Conservation (phyloP, 441 rosid species). For the Aleurites moluccanus region DNA sequence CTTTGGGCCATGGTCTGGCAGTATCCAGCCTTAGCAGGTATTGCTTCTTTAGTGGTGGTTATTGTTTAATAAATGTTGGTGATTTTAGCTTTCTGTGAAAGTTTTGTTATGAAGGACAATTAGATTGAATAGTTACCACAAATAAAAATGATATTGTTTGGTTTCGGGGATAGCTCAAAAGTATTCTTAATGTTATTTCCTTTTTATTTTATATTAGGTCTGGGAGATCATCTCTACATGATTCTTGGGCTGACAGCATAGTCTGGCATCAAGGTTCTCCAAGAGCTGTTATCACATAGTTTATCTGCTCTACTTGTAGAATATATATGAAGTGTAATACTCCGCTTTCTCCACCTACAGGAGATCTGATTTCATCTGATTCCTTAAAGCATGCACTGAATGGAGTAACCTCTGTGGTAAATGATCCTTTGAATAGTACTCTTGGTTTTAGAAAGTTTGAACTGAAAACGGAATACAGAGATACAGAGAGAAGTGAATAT, state of each 20-base stretch:
- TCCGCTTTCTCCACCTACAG: conserved; percentile 32
- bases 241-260: conserved; percentile 70
- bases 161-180: background rate
- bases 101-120: background rate
- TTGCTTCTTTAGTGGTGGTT: background rate
- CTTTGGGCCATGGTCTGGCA: conserved; percentile 59
- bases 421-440: conserved; percentile 19
- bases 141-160: background rate
- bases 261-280: conserved; percentile 76
- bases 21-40: conserved; percentile 95
- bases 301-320: conserved; percentile 5
- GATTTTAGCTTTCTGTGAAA: conserved; percentile 3
- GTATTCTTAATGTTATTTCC: conserved; percentile 36
- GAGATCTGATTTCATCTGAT: conserved; percentile 76
- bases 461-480: background rate
- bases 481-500: background rate
- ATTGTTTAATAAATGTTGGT: background rate
- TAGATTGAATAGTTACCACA: background rate
- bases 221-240: conserved; percentile 69
- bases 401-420: conserved; percentile 84
- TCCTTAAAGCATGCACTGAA: conserved; percentile 67
- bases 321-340: conserved; percentile 10
- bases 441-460: background rate
- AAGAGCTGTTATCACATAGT: conserved; percentile 10
- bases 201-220: conserved; percentile 47